Conservation (phyloP, 1,284 basidiomycete species). For the Trichosporon sp. region DNA sequence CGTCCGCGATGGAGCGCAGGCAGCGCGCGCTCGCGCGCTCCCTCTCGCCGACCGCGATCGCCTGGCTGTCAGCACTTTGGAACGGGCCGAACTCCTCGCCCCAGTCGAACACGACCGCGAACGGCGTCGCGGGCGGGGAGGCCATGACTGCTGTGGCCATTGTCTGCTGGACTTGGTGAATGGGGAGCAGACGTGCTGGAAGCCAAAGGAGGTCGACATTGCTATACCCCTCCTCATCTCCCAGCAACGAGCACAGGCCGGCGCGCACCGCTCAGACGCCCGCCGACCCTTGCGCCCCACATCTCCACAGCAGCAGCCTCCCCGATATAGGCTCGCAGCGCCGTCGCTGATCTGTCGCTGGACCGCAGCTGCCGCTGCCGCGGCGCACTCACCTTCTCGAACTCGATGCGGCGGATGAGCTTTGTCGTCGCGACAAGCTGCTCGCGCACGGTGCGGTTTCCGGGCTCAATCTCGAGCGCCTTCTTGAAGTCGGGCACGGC, state of each 20-base stretch:
- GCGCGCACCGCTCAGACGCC: background rate
- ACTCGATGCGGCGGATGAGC: slow-evolving; percentile 68
- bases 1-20: slow-evolving; percentile 71
- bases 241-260: background rate
- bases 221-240: background rate
- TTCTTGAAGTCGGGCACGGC: slow-evolving; percentile 84
- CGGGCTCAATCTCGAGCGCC: slow-evolving; percentile 79
- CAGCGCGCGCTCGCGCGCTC: slow-evolving; percentile 69
- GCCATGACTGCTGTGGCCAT: background rate
- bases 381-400: slow-evolving; percentile 66
- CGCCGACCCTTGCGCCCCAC: background rate
- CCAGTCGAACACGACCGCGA: background rate
- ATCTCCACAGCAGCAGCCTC: background rate
- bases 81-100: background rate
- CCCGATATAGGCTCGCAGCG: background rate
- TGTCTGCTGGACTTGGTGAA: no score
- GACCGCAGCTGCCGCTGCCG: background rate
- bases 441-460: slow-evolving; percentile 70
- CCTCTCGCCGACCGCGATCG: slow-evolving; percentile 83
- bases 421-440: slow-evolving; percentile 88
- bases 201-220: background rate
- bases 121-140: background rate
- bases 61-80: slow-evolving; percentile 52
- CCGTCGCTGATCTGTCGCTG: background rate
- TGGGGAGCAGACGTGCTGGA: background rate